phyloP scores from a whole-genome alignment of 306 rosid genomes.

The Rosa rugosa region DNA sequence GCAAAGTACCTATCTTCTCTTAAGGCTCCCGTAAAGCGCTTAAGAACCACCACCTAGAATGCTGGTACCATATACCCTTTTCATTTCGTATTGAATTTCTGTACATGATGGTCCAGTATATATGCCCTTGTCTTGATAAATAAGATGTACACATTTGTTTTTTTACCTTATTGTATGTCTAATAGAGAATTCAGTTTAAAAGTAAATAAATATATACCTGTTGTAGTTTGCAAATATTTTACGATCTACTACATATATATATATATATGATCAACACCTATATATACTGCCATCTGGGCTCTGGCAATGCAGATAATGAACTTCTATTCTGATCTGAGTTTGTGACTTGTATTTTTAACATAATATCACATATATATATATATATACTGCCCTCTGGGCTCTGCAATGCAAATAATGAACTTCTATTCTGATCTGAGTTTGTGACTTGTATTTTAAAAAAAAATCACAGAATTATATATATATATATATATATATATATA shows the following conservation, averaged over 20 bases:
- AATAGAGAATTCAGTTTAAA: neutral
- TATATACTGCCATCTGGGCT: neutral
- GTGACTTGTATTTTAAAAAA: too few species aligned
- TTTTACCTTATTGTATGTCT: neutral
- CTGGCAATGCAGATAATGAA: neutral
- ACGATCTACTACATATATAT: too few species aligned
- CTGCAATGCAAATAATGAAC: too few species aligned
- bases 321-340: neutral
- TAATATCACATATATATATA: too few species aligned
- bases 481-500: too few species aligned
- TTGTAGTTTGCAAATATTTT: neutral
- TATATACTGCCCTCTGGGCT: too few species aligned
- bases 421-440: neutral
- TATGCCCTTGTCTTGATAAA: neutral
- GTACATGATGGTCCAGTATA: neutral
- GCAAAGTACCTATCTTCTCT: slow-evolving; percentile 62
- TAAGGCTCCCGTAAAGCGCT: slow-evolving; percentile 70
- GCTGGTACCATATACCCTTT: neutral
- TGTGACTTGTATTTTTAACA: too few species aligned
- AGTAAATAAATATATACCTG: neutral
- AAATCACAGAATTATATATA: too few species aligned
- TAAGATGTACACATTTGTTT: neutral
- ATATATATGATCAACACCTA: too few species aligned
- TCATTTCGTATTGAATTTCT: neutral
- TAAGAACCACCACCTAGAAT: slow-evolving; percentile 7